Evolutionary conservation across 352 stramenopile genomes (phyloP), one percentile per base, ranked within the genome.

Genomic region (Pythium oligandrum): DNA sequence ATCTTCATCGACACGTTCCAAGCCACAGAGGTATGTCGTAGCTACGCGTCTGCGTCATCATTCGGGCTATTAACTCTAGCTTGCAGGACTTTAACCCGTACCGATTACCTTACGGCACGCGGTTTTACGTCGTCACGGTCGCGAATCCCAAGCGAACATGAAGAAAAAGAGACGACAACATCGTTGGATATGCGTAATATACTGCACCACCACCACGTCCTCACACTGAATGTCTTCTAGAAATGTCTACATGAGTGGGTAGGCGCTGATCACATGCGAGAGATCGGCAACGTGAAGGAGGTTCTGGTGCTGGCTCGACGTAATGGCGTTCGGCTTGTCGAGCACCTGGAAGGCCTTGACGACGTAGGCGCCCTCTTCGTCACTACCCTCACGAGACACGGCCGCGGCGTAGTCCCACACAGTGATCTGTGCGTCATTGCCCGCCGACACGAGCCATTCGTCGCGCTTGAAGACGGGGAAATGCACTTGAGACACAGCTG

Each of bases 1-100:
- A 91, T 91, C 58, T 88, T 92, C 48, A 92, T 92, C 39, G 81
- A 90, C 59, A 80, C 78, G 38, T 90, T 89, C 55, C 78, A 90
- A 61, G 81, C 81, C 32, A 88, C 76, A 1, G 81, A 91, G 78
- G 81, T 88, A 70, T 30, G 69, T 39, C 26, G 17, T 26, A 26
- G 17, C 17, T 26, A 26, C 17, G 17, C 17, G 17, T 26, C 17
- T 26, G 17, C 17, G 17, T 26, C 17, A 26, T 26, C 17, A 26
- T 26, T 26, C 17, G 17, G 17, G 17, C 17, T 26, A 26, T 0
- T 26, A 26, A 26, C 17, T 26, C 17, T 26, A 26, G 17, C 17
- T 26, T 26, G 4, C 31, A 91, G 80, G 80, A 91, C 77, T 91
- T 91, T 48, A 91, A 91, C 52, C 78, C 80, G 17, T 89, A 91